Percentiles rank a stretch among this genome's conserved stretches.
Evolutionary conservation across 1,139 yeast genomes (phyloP).

Genomic region (Debaryomyces singareniensis): DNA sequence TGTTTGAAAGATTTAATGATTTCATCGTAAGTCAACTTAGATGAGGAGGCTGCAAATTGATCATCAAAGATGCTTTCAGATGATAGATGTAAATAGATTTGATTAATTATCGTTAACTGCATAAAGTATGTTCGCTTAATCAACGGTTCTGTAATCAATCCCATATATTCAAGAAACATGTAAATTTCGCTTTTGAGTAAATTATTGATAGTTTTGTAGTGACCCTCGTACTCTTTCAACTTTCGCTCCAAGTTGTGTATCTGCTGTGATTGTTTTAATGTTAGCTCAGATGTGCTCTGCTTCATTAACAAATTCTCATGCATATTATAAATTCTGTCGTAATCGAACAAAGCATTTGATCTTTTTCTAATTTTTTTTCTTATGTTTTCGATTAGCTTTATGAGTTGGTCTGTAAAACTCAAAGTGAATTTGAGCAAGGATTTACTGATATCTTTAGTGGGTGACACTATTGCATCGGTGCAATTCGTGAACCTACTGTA

Average conservation of each 20-base stretch:
- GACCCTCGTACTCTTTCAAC: constrained; percentile 17
- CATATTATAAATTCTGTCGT: constrained; percentile 22
- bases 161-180: constrained; percentile 23
- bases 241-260: constrained; percentile 27
- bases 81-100: constrained; percentile 15
- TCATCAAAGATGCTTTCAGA: constrained; percentile 11
- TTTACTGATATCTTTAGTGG: no score
- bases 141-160: constrained; percentile 18
- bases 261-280: constrained; percentile 23
- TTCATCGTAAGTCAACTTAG: constrained; percentile 4
- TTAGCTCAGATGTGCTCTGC: constrained; percentile 16
- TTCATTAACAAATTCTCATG: constrained; percentile 20
- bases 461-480: constrained; percentile 8
- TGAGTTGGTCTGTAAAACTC: constrained; percentile 13
- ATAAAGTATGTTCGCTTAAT: constrained; percentile 23
- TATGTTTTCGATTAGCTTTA: constrained; percentile 15
- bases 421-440: constrained; percentile 10
- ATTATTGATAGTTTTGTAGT: constrained; percentile 25
- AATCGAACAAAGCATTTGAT: constrained; percentile 27
- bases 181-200: constrained; percentile 36
- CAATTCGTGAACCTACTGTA: constrained; percentile 11
- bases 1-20: constrained; percentile 8
- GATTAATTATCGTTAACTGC: constrained; percentile 22
- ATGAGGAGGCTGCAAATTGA: constrained; percentile 8
- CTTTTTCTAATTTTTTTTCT: constrained; percentile 23